Percentiles rank a stretch among this genome's conserved stretches.
Evolutionary conservation across 2,329 filamentous ascomycete species (phyloP).

Genomic region (Ilyonectria sp.): DNA sequence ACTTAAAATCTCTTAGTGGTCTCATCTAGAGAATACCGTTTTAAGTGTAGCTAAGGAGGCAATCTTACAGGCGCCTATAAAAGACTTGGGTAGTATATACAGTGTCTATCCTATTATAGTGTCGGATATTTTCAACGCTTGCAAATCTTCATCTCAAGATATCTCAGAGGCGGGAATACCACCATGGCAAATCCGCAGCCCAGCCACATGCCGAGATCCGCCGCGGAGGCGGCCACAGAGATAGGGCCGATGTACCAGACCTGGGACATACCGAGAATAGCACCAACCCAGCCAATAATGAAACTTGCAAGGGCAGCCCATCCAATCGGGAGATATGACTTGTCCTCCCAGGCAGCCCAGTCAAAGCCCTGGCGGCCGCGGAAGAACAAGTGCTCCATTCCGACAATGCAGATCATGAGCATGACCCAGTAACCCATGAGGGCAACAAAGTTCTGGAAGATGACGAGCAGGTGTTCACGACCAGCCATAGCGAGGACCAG

Average conservation of each 20-base stretch:
- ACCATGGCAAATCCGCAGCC: constrained; percentile 76
- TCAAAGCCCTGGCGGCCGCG: constrained; percentile 58
- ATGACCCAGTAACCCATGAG: constrained; percentile 71
- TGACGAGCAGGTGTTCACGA: constrained; percentile 67
- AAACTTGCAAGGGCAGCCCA: constrained; percentile 62
- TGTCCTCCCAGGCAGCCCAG: constrained; percentile 63
- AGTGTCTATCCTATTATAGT: neutral
- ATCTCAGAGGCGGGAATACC: constrained; percentile 47
- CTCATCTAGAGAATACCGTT: neutral
- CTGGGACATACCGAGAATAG: constrained; percentile 71
- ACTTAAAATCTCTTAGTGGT: too few species aligned
- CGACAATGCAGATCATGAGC: constrained; percentile 65
- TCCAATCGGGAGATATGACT: constrained; percentile 60
- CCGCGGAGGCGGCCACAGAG: constrained; percentile 67
- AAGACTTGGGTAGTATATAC: neutral
- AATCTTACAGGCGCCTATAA: neutral
- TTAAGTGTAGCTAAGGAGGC: neutral
- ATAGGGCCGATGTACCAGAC: constrained; percentile 73
- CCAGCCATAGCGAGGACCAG: constrained; percentile 70
- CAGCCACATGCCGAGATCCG: constrained; percentile 66
- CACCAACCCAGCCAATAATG: constrained; percentile 62
- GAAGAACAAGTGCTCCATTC: constrained; percentile 62
- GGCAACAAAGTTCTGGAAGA: constrained; percentile 67
- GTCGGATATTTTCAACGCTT: constrained; percentile 35
- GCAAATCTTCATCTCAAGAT: constrained; percentile 48